Percentiles rank a stretch among this genome's conserved stretches.
These are phyloP conservation scores for Moesziomyces sp. DNA, from an alignment of 1,284 basidiomycete species.

Conservation along the genomic window DNA sequence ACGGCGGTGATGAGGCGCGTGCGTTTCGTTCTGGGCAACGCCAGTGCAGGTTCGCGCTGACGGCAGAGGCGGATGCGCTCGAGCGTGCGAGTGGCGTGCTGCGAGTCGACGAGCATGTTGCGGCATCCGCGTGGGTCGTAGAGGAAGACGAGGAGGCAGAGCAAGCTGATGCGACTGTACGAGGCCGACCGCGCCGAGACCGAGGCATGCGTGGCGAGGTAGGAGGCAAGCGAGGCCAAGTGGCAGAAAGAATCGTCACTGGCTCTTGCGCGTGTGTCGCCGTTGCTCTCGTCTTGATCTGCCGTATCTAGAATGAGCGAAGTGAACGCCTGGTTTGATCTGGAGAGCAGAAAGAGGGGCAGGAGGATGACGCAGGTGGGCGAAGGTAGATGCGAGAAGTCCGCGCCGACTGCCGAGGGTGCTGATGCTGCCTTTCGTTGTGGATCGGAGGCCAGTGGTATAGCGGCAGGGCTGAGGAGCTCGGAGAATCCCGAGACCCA, in stretches of 20 bases:
- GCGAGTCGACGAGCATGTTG: constrained; percentile 35
- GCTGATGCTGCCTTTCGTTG: constrained; percentile 6
- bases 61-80: constrained; percentile 48
- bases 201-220: constrained; percentile 54
- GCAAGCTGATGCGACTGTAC: constrained; percentile 48
- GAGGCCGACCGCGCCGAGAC: constrained; percentile 41
- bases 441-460: not conserved
- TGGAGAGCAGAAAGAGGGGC: constrained; percentile 48
- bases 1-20: constrained; percentile 48
- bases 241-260: constrained; percentile 35
- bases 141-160: constrained; percentile 51
- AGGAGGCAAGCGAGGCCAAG: constrained; percentile 53
- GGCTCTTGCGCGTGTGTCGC: constrained; percentile 12
- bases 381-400: constrained; percentile 40
- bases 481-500: constrained; percentile 39
- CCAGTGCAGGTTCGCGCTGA: constrained; percentile 51
- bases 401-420: constrained; percentile 12
- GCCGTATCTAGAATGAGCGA: constrained; percentile 28
- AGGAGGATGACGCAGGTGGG: constrained; percentile 40
- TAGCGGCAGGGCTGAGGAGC: constrained; percentile 25
- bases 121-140: constrained; percentile 41
- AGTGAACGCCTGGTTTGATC: constrained; percentile 53
- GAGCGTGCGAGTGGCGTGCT: constrained; percentile 10
- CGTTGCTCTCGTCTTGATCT: constrained; percentile 5
- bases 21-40: constrained; percentile 42